These are phyloP conservation scores for Penicillium macrosclerotiorum DNA, from an alignment of 495 filamentous ascomycete species.

Conservation along the genomic window DNA sequence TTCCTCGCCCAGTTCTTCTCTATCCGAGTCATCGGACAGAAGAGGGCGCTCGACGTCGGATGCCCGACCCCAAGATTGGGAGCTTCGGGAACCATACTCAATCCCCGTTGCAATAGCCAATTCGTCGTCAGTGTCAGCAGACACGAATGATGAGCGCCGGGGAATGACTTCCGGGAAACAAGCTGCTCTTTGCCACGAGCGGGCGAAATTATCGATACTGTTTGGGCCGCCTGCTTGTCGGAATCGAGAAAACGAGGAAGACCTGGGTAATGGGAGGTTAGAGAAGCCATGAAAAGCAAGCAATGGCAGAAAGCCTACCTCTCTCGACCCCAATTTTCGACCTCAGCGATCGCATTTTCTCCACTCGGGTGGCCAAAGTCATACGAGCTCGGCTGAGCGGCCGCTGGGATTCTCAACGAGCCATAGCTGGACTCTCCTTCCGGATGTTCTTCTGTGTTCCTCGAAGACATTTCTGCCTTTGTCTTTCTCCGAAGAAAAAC, in stretches of 20 bases:
- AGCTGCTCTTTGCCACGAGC: slow-evolving; percentile 91
- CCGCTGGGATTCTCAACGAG: slow-evolving; percentile 11
- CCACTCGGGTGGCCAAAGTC: slow-evolving; percentile 15
- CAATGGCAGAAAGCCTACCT: slow-evolving; percentile 11
- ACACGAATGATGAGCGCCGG: slow-evolving; percentile 67
- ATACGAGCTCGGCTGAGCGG: slow-evolving; percentile 13
- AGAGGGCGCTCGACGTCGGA: slow-evolving; percentile 29
- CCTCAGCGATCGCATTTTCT: slow-evolving; percentile 15
- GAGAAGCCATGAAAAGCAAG: neutral
- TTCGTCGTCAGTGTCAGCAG: slow-evolving; percentile 51
- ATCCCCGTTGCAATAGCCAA: slow-evolving; percentile 28
- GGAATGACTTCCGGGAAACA: slow-evolving; percentile 83
- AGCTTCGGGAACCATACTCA: slow-evolving; percentile 30
- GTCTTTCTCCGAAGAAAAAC: too few species aligned
- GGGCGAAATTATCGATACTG: slow-evolving; percentile 89
- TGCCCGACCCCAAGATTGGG: slow-evolving; percentile 20
- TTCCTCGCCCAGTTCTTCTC: slow-evolving; percentile 6
- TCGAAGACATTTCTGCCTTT: slow-evolving; percentile 18
- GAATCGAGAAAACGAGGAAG: slow-evolving; percentile 71
- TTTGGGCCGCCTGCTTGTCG: slow-evolving; percentile 87
- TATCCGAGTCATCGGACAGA: slow-evolving; percentile 24
- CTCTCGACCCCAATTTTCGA: slow-evolving; percentile 15
- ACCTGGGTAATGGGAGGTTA: slow-evolving; percentile 22
- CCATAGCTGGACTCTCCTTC: slow-evolving; percentile 6
- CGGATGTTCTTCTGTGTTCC: slow-evolving; percentile 6